phyloP scores from a whole-genome alignment of 768 basidiomycete species.

The Stropharia rugosoannulata region DNA sequence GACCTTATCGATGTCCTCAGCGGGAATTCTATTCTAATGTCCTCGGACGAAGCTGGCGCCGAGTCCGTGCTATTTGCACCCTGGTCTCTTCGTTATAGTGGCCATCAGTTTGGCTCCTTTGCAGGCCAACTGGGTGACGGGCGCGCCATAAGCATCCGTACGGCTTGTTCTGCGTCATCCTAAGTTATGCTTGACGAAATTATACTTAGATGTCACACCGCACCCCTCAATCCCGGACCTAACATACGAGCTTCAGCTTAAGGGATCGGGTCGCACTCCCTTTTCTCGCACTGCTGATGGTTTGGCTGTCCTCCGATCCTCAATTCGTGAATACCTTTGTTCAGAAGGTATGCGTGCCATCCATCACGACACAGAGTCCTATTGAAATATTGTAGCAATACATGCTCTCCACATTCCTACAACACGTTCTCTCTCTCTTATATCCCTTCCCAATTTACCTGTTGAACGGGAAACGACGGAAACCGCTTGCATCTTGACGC shows the following conservation, averaged over 20 bases:
- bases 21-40: conserved; percentile 72
- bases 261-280: conserved; percentile 92
- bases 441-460: conserved; percentile 68
- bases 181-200: neutral
- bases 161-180: conserved; percentile 10
- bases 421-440: conserved; percentile 80
- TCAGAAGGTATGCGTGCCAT: conserved; percentile 65
- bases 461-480: conserved; percentile 78
- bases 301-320: conserved; percentile 91
- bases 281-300: conserved; percentile 94
- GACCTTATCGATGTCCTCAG: conserved; percentile 82
- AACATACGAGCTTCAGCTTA: conserved; percentile 87
- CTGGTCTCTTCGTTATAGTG: conserved; percentile 90
- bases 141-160: conserved; percentile 82
- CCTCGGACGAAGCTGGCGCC: conserved; percentile 23
- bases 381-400: conserved; percentile 33
- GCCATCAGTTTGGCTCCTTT: conserved; percentile 87
- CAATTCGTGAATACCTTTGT: conserved; percentile 90
- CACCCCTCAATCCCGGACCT: conserved; percentile 56
- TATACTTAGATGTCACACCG: conserved; percentile 66
- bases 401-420: conserved; percentile 85
- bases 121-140: conserved; percentile 97
- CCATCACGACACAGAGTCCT: neutral
- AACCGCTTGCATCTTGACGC: conserved; percentile 71
- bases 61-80: conserved; percentile 51